phyloP scores from a whole-genome alignment of 2,329 filamentous ascomycete species.

The Xylaria sp. region DNA sequence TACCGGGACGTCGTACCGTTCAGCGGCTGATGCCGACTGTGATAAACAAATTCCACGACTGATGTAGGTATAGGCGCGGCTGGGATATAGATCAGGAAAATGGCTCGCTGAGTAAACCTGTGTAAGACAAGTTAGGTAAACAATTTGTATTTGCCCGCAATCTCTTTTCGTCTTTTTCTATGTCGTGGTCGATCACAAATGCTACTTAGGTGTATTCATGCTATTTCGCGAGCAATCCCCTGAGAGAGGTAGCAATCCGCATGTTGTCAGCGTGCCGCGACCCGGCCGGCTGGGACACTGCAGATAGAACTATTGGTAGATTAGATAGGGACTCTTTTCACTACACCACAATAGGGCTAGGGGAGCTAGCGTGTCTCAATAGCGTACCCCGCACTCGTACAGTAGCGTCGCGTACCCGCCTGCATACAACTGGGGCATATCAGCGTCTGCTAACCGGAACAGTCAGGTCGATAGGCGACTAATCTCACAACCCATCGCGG shows the following conservation, averaged over 20 bases:
- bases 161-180: no score
- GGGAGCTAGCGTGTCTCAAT: not conserved
- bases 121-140: no score
- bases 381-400: not conserved
- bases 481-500: constrained; percentile 24
- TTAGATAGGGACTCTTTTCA: not conserved
- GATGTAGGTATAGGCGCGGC: no score
- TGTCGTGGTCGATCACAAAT: no score
- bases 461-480: constrained; percentile 32
- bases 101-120: no score
- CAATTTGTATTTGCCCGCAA: no score
- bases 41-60: no score
- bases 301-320: not conserved
- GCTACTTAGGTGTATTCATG: no score
- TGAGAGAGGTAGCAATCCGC: constrained; percentile 2
- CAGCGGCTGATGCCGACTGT: no score
- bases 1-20: no score
- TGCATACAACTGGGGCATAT: not conserved
- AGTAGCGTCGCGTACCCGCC: not conserved
- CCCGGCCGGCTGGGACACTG: constrained; percentile 11
- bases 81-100: no score
- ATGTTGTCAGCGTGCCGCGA: constrained; percentile 19
- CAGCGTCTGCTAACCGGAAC: constrained; percentile 31
- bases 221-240: no score
- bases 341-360: not conserved